Evolutionary conservation across 208 protist genomes (phyloP).

Genomic region (Acanthamoeba royreba): DNA sequence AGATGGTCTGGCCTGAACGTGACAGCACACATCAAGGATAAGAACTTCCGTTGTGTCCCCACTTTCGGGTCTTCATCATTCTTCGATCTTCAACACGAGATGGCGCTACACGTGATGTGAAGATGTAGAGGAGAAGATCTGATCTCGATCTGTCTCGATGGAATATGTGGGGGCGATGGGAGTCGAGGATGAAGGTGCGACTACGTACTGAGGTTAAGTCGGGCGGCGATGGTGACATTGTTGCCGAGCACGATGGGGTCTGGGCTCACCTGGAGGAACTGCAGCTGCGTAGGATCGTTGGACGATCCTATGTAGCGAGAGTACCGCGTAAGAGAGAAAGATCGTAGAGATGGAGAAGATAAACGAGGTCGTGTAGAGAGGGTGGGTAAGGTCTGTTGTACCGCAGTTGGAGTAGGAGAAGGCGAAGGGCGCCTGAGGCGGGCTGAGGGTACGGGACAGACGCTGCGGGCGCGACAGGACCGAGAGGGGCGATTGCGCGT

Average conservation of each 20-base stretch:
- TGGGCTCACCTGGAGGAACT: background rate
- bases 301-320: background rate
- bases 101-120: background rate
- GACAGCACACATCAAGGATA: background rate
- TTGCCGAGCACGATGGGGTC: conserved; percentile 34
- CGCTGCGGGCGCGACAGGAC: background rate
- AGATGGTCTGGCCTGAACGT: background rate
- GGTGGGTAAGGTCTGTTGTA: no score
- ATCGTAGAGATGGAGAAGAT: background rate
- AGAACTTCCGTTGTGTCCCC: background rate
- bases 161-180: background rate
- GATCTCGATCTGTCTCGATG: background rate
- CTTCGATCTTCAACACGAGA: no score
- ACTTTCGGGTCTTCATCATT: background rate
- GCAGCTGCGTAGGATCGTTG: conserved; percentile 5
- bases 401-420: conserved; percentile 23
- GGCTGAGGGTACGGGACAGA: background rate
- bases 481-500: background rate
- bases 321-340: background rate
- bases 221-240: background rate
- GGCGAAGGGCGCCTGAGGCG: background rate
- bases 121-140: background rate
- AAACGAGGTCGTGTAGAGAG: no score
- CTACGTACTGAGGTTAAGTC: background rate
- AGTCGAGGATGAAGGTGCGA: background rate